Base-by-base conservation (phyloP, 805 yeast species). In the Candida patagonica region DNA sequence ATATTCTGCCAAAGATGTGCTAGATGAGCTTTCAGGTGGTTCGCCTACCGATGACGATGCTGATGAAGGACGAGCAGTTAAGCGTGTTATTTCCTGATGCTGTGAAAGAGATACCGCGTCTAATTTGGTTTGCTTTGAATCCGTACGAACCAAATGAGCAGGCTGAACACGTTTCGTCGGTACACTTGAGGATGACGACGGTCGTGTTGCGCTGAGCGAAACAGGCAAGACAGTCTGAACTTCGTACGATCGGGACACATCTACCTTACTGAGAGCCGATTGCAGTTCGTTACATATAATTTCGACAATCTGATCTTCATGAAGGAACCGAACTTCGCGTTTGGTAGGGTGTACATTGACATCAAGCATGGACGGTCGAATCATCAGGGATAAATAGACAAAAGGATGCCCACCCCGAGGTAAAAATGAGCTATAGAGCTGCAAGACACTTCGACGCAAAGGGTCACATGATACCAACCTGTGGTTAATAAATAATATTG, bases 341-440 rank as follows among this genome's bases (percentile, higher is more conserved):
- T 92, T 92, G 0, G 97, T 89, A 0, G 98, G 98, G 55, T 92
- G 98, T 10, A 92, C 79, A 55, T 92, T 92, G 12, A 92, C 97
- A 57, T 92, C 98, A 6, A 92, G 68, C 44, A 79, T 78, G 25
- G 61, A 62, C 1, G 96, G 83, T 17, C 68, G 64, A 2, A 92
- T 74, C 15, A 64, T 63, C n/a, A 92, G 56, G 35, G 83, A 68
- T 38, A 92, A 43, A 58, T 87, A 92, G 1, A 84, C 68, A 55
- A 92, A 92, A 0, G 94, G 80, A 48, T 70, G 74, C 32, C 67
- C 67, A 0, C 94, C 94, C 49, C 80, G 83, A 0, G 96, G 96
- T 15, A 89, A 59, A 54, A 73, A 83, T 2, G 71, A 60, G 15
- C 76, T 67, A 53, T 77, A 87, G 0, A 79, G 63, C 26, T 78